Evolutionary conservation across 352 stramenopile species (phyloP).

Genomic region (Pythium phragmitis): DNA sequence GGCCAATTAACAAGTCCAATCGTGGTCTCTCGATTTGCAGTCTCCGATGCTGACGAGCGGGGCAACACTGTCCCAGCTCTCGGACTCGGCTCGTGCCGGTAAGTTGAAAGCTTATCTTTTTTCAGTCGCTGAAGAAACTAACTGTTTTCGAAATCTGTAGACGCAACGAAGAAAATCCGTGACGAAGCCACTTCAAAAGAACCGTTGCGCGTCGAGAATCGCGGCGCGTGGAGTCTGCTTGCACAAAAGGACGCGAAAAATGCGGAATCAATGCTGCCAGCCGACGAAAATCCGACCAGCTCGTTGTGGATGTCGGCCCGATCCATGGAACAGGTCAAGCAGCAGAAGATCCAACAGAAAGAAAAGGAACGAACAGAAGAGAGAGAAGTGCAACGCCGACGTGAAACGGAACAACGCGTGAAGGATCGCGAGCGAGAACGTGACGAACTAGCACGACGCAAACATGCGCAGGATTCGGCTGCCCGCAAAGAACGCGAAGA

Average conservation of each 20-base stretch:
- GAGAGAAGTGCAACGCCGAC: conserved; percentile 60
- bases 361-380: conserved; percentile 74
- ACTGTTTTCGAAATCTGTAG: conserved; percentile 28
- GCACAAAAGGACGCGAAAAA: conserved; percentile 73
- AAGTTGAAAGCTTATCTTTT: conserved; percentile 8
- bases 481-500: conserved; percentile 55
- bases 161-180: conserved; percentile 78
- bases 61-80: conserved; percentile 25
- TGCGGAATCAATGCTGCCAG: conserved; percentile 48
- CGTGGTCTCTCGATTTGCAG: conserved; percentile 30
- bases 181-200: conserved; percentile 61
- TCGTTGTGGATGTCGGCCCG: conserved; percentile 83
- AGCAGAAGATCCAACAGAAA: conserved; percentile 86
- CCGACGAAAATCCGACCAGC: conserved; percentile 68
- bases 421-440: conserved; percentile 64
- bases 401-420: conserved; percentile 59
- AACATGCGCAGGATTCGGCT: conserved; percentile 47
- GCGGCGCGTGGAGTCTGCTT: conserved; percentile 81
- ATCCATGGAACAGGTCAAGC: conserved; percentile 87
- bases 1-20: conserved; percentile 27
- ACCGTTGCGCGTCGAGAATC: conserved; percentile 80
- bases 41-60: conserved; percentile 26
- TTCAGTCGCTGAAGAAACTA: conserved; percentile 11
- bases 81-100: conserved; percentile 29
- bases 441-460: conserved; percentile 66